A percentile compares a stretch with the other conserved stretches of the same genome.
These are phyloP conservation scores for Vaccinium macrocarpon DNA, from an alignment of 148 eudicot species.

Conservation along the genomic window DNA sequence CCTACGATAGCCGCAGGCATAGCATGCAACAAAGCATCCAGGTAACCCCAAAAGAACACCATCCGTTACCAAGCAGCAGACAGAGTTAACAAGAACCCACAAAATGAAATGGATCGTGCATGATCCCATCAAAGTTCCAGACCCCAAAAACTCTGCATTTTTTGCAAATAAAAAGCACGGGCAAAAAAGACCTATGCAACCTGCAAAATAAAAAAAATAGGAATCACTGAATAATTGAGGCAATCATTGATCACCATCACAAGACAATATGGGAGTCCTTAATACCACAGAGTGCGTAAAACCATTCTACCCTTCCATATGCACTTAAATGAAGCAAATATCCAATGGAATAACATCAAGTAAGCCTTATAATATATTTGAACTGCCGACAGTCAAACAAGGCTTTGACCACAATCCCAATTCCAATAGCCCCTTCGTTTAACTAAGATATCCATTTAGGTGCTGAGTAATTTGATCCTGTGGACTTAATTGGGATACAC, in stretches of 20 bases:
- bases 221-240: slow-evolving; percentile 8
- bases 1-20: slow-evolving; percentile 68
- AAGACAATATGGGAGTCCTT: not conserved
- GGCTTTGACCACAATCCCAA: slow-evolving; percentile 7
- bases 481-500: not conserved
- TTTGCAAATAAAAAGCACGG: slow-evolving; percentile 87
- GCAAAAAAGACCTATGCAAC: slow-evolving; percentile 69
- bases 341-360: not conserved
- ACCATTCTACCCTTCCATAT: not conserved
- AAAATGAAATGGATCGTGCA: slow-evolving; percentile 65
- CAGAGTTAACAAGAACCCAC: slow-evolving; percentile 63
- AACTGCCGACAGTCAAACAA: not conserved
- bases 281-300: not conserved
- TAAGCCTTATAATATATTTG: not conserved
- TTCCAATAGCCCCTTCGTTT: not conserved
- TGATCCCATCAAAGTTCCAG: slow-evolving; percentile 66
- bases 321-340: not conserved
- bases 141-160: slow-evolving; percentile 80
- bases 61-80: slow-evolving; percentile 71
- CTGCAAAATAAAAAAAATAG: slow-evolving; percentile 24
- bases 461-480: not conserved
- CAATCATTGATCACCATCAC: not conserved
- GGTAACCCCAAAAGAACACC: slow-evolving; percentile 69
- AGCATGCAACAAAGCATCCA: slow-evolving; percentile 73
- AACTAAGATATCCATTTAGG: not conserved